Evolutionary conservation across 371 early-diverging fungal species (phyloP).

Genomic region (Amoeboaphelidium occidentale): DNA sequence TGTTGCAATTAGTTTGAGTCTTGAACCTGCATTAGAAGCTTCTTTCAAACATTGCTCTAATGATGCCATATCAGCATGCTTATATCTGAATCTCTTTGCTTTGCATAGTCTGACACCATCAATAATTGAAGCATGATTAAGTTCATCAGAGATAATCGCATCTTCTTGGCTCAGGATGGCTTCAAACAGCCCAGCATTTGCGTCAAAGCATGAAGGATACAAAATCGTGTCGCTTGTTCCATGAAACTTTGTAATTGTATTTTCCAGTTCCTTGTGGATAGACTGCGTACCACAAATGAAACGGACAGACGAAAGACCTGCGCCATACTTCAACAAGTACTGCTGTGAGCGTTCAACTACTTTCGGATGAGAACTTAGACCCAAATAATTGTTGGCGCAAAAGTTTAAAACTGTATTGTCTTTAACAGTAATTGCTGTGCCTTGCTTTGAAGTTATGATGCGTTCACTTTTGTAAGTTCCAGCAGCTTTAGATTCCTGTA

Average conservation of each 20-base stretch:
- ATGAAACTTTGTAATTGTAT: slow-evolving; percentile 24
- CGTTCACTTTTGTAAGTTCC: slow-evolving; percentile 33
- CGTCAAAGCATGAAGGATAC: slow-evolving; percentile 36
- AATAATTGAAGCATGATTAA: slow-evolving; percentile 37
- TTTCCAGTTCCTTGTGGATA: slow-evolving; percentile 32
- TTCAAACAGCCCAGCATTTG: slow-evolving; percentile 36
- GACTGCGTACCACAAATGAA: slow-evolving; percentile 37
- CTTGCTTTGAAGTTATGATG: slow-evolving; percentile 23
- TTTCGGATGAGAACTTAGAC: slow-evolving; percentile 24
- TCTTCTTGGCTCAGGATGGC: slow-evolving; percentile 26
- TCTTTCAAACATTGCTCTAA: slow-evolving; percentile 20
- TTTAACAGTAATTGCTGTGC: slow-evolving; percentile 7
- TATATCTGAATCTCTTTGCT: slow-evolving; percentile 28
- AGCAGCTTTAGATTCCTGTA: slow-evolving; percentile 14
- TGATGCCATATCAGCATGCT: slow-evolving; percentile 24
- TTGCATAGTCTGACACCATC: slow-evolving; percentile 34
- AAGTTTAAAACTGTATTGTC: slow-evolving; percentile 20
- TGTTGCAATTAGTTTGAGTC: slow-evolving; percentile 15
- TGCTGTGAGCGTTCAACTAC: slow-evolving; percentile 18
- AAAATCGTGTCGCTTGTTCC: slow-evolving; percentile 28
- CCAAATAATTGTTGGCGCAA: slow-evolving; percentile 37
- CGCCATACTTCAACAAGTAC: slow-evolving; percentile 23
- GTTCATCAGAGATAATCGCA: slow-evolving; percentile 29
- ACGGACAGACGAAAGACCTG: slow-evolving; percentile 30
- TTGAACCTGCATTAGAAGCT: slow-evolving; percentile 19